These are phyloP conservation scores for Nothomitra cinnamomea DNA, from an alignment of 2,329 filamentous ascomycete genomes.

Conservation along the genomic window DNA sequence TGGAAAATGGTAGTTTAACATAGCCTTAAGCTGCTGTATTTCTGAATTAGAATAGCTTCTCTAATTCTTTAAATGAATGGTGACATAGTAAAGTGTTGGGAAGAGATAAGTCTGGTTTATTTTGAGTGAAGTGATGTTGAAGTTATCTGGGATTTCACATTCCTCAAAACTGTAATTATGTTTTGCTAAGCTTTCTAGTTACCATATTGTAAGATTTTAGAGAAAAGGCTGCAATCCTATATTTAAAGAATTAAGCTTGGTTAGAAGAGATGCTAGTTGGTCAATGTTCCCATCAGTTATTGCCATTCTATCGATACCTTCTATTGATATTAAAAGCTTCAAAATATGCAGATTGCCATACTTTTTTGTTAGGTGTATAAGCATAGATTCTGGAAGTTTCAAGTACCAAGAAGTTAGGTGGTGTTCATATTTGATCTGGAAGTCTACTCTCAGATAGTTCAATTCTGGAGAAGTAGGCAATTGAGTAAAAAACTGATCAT, in stretches of 20 bases:
- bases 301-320: neutral
- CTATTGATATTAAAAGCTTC: neutral
- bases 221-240: neutral
- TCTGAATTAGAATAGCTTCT: neutral
- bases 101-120: neutral
- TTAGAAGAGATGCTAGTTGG: neutral
- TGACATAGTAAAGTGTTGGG: neutral
- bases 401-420: neutral
- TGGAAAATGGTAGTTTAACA: neutral
- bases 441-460: neutral
- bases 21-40: neutral
- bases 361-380: neutral
- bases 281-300: neutral
- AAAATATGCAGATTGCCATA: neutral
- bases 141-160: neutral
- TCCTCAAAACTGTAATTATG: neutral
- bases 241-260: neutral
- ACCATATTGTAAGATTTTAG: neutral
- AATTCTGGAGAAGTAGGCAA: neutral
- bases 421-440: neutral
- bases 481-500: neutral
- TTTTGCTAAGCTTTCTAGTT: neutral
- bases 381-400: neutral
- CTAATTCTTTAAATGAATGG: neutral
- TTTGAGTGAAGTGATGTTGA: neutral